phyloP scores from a whole-genome alignment of 352 stramenopile species.

The Globisporangium iwayamae region DNA sequence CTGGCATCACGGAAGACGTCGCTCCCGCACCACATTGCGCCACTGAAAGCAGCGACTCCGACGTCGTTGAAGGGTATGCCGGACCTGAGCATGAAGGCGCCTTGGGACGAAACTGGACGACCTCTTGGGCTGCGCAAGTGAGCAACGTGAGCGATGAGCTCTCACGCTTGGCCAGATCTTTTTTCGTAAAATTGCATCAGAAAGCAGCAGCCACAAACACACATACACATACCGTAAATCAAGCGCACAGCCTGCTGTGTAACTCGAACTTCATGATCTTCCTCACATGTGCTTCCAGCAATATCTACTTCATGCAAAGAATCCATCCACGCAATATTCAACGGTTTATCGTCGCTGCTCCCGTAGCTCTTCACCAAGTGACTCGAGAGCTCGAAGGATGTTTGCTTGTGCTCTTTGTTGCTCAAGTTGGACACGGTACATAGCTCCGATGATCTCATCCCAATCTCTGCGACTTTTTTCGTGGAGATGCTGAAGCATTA shows the following conservation, averaged over 20 bases:
- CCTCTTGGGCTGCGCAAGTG: conserved; percentile 68
- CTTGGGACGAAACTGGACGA: conserved; percentile 73
- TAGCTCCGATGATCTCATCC: neutral
- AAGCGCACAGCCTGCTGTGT: neutral
- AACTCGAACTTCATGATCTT: neutral
- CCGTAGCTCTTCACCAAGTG: neutral
- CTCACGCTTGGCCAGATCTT: neutral
- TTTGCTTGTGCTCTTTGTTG: neutral
- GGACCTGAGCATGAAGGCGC: conserved; percentile 67
- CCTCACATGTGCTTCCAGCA: neutral
- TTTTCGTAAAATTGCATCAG: neutral
- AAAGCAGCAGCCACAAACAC: neutral
- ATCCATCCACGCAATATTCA: neutral
- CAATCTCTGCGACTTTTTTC: neutral
- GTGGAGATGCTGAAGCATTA: neutral
- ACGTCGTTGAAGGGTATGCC: conserved; percentile 61
- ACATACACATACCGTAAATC: conserved; percentile 6
- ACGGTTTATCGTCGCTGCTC: neutral
- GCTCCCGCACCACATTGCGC: conserved; percentile 76
- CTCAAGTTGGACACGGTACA: neutral
- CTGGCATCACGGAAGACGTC: conserved; percentile 50
- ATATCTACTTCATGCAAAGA: neutral
- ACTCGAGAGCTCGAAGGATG: neutral
- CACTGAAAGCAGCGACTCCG: conserved; percentile 52
- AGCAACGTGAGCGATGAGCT: neutral